Percentiles rank a stretch among this genome's conserved stretches.
Conservation (phyloP, 1,139 yeast species). For the Arxiozyma bovina region DNA sequence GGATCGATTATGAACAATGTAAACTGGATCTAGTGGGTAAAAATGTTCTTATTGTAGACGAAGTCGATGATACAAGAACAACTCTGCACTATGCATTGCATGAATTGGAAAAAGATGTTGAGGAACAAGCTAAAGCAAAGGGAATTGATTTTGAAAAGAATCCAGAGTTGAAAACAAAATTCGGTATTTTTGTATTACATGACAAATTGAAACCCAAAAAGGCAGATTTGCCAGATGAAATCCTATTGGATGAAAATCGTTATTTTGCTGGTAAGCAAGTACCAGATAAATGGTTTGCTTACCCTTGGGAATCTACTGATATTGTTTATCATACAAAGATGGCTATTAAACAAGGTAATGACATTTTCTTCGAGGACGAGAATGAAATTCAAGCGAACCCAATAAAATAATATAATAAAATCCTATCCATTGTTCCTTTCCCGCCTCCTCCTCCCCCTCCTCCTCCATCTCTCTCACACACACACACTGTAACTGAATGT, state of each 20-base stretch:
- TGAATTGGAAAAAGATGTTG: conserved; percentile 50
- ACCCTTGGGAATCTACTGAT: conserved; percentile 94
- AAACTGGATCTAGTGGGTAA: conserved; percentile 48
- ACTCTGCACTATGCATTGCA: conserved; percentile 54
- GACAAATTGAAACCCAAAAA: conserved; percentile 85
- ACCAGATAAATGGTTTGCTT: conserved; percentile 93
- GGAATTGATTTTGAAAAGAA: conserved; percentile 34
- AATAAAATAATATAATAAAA: no score
- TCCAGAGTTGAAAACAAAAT: conserved; percentile 48
- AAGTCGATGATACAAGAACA: conserved; percentile 61
- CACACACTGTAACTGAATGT: no score
- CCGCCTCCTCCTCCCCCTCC: no score
- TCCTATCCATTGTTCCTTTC: not conserved
- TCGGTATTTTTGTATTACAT: conserved; percentile 86
- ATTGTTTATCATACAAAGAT: conserved; percentile 77
- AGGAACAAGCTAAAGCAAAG: conserved; percentile 39
- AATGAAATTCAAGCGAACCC: not conserved
- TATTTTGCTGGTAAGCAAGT: conserved; percentile 88
- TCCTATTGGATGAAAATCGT: conserved; percentile 38
- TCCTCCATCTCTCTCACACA: no score
- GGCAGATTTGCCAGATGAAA: conserved; percentile 51
- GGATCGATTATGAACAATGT: conserved; percentile 54
- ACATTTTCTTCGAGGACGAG: conserved; percentile 27
- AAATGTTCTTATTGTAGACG: conserved; percentile 56
- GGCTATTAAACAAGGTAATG: conserved; percentile 73